A percentile compares a stretch with the other conserved stretches of the same genome.
phyloP scores from a whole-genome alignment of 345 rosid genomes.

The Brassica napus region Da-Ae NC_063446.1:23323501-23324000 shows the following conservation, averaged over 20 bases:
- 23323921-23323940: conserved; percentile 88
- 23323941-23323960: conserved; percentile 85
- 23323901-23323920: conserved; percentile 94
- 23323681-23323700: neutral
- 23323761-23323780: conserved; percentile 58
- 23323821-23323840: neutral
- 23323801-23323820: conserved; percentile 67
- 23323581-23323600: conserved; percentile 85
- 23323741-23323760: conserved; percentile 72
- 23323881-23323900: conserved; percentile 14
- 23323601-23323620: conserved; percentile 97
- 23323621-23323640: conserved; percentile 96
- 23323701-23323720: conserved; percentile 70
- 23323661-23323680: neutral
- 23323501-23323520: conserved; percentile 92
- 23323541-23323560: conserved; percentile 89
- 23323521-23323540: conserved; percentile 91
- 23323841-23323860: neutral
- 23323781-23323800: conserved; percentile 94
- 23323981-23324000: conserved; percentile 55
- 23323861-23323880: neutral
- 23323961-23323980: conserved; percentile 90
- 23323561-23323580: conserved; percentile 88
- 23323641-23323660: conserved; percentile 24
- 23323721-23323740: conserved; percentile 90